Evolutionary conservation across 2,329 filamentous ascomycete species (phyloP), one percentile per base, ranked within the genome.

Genomic region (Aspergillus oerlinghausenensis): DNA sequence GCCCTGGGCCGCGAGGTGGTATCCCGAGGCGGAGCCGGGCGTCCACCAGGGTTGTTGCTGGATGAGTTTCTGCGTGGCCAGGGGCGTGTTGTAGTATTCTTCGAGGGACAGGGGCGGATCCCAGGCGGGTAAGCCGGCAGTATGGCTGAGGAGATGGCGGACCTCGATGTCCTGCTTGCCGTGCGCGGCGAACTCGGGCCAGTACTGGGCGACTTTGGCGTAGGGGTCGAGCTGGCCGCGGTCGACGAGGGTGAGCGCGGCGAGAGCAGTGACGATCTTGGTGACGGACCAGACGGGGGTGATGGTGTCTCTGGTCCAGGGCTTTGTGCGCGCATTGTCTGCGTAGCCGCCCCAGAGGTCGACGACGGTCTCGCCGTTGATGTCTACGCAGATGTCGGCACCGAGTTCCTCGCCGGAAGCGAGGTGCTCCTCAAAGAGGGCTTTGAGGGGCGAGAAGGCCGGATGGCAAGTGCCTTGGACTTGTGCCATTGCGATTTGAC

Each of bases 171-270:
- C 60, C 42, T 75, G 65, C 50, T 79, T 79, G 40, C 75, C 77
- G 21, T 76, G 74, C 11, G 59, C 67, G 0, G 66, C 75, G 54
- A 80, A 80, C 48, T 79, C 78, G 1, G 78, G 78, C 78, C 78
- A 80, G 66, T 79, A 75, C 42, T 70, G 66, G 1, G 72, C 59
- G 1, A 80, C 74, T 1, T 71, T 71, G 11, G 69, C 75, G 48
- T 74, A 58, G 1, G 70, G 62, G 53, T 72, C 65, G 0, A 80
- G 55, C 0, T 72, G 58, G 3, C 75, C 75, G 3, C 75, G 72
- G 49, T 77, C 71, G 32, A 76, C 68, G 6, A 78, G 73, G 23
- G 79, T 62, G 23, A 77, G 63, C 1, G 67, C 66, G 0, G 76
- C 73, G 8, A 79, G 65, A 3, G 66, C 68, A 14, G 66, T 67